These are phyloP conservation scores for Triangularia setosa DNA, from an alignment of 2,329 filamentous ascomycete species.

Conservation along the genomic window DNA sequence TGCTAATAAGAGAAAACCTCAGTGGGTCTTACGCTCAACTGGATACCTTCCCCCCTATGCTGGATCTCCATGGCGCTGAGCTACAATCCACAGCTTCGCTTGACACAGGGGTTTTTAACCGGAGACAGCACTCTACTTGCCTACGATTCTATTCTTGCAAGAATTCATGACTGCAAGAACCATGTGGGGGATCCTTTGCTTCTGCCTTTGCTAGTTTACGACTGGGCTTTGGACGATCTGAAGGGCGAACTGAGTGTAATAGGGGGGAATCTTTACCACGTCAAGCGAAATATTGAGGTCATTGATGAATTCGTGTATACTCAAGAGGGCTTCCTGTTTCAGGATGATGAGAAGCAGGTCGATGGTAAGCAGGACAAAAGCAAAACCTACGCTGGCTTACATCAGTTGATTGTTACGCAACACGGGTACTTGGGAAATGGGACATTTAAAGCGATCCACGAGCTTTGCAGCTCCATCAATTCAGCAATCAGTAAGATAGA, in stretches of 20 bases:
- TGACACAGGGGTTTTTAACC: background rate
- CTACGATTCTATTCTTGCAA: background rate
- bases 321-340: background rate
- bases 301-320: background rate
- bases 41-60: background rate
- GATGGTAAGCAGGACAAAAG: background rate
- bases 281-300: background rate
- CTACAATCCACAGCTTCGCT: background rate
- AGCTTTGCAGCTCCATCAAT: background rate
- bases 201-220: background rate
- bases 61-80: background rate
- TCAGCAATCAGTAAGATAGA: background rate
- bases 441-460: background rate
- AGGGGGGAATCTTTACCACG: background rate
- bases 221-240: background rate
- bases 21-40: background rate
- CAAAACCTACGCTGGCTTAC: background rate
- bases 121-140: no score
- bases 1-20: background rate
- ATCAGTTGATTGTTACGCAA: background rate
- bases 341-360: background rate
- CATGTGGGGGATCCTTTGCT: background rate
- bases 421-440: background rate
- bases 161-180: background rate
- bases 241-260: background rate